phyloP scores from a whole-genome alignment of 2,329 filamentous ascomycete species.

The Neonectria faginata region DNA sequence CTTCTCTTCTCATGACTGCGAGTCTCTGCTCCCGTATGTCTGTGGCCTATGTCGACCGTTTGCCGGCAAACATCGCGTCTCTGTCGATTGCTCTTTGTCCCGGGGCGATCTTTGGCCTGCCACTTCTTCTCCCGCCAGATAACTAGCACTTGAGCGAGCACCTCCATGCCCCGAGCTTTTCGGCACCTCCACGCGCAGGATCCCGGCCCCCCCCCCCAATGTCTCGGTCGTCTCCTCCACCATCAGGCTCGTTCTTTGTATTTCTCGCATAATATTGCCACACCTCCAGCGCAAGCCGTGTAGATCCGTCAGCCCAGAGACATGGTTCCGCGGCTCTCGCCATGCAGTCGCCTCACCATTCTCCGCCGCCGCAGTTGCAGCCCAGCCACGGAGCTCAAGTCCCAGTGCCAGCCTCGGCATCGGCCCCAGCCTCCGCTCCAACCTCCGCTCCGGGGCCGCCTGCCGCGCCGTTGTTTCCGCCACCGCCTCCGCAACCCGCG shows the following conservation, averaged over 20 bases:
- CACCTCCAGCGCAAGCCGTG: conserved; percentile 17
- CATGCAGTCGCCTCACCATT: conserved; percentile 39
- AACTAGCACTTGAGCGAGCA: conserved; percentile 7
- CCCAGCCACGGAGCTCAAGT: conserved; percentile 30
- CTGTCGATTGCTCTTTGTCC: not conserved
- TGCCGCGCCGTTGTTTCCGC: conserved; percentile 19
- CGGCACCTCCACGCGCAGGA: not conserved
- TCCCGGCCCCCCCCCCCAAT: conserved; percentile 22
- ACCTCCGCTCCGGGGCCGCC: conserved; percentile 32
- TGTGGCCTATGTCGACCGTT: conserved; percentile 13
- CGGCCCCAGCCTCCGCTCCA: conserved; percentile 28
- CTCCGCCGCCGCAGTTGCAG: conserved; percentile 32
- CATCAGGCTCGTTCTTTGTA: conserved; percentile 17
- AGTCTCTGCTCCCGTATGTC: not conserved
- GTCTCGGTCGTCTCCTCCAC: conserved; percentile 33
- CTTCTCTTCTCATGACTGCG: conserved; percentile 8
- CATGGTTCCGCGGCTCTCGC: conserved; percentile 36
- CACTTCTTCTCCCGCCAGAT: conserved; percentile 10
- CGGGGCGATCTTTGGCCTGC: conserved; percentile 1
- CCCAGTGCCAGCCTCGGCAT: not conserved
- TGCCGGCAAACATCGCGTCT: conserved; percentile 11
- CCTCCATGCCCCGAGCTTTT: conserved; percentile 25
- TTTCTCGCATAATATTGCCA: conserved; percentile 29
- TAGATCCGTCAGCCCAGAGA: conserved; percentile 35
- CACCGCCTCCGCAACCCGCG: conserved; percentile 31